Conservation (phyloP, 2,329 filamentous ascomycete genomes). For the Fusarium mexicanum region DNA sequence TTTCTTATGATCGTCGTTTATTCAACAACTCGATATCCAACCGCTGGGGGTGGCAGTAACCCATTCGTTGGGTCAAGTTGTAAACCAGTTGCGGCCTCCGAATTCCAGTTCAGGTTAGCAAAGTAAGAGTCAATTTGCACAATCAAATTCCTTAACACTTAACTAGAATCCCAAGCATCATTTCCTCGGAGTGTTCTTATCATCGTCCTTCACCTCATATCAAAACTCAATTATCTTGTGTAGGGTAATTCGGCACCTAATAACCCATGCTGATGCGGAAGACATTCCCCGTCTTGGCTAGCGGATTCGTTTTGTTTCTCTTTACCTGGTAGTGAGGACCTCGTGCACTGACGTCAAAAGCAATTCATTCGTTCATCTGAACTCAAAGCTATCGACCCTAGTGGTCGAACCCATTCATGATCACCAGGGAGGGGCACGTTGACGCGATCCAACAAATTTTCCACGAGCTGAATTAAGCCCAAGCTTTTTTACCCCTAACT, state of each 20-base stretch:
- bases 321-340: background rate
- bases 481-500: background rate
- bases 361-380: background rate
- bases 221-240: background rate
- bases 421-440: conserved; percentile 30
- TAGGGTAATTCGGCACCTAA: conserved; percentile 11
- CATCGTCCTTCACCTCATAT: background rate
- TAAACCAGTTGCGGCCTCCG: background rate
- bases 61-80: background rate
- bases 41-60: background rate
- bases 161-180: background rate
- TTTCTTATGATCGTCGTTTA: background rate
- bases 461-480: background rate
- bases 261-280: background rate
- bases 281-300: conserved; percentile 10
- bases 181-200: background rate
- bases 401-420: conserved; percentile 8
- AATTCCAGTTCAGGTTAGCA: background rate
- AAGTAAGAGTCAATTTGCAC: too few relatives aligned
- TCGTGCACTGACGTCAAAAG: conserved; percentile 38
- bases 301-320: conserved; percentile 10
- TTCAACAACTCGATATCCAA: background rate
- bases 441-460: conserved; percentile 9
- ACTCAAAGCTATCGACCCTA: background rate
- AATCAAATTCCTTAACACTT: background rate